These are phyloP conservation scores for Eragrostis tef DNA, from an alignment of 202 grass and related monocot genomes.

Conservation along the genomic window DNA sequence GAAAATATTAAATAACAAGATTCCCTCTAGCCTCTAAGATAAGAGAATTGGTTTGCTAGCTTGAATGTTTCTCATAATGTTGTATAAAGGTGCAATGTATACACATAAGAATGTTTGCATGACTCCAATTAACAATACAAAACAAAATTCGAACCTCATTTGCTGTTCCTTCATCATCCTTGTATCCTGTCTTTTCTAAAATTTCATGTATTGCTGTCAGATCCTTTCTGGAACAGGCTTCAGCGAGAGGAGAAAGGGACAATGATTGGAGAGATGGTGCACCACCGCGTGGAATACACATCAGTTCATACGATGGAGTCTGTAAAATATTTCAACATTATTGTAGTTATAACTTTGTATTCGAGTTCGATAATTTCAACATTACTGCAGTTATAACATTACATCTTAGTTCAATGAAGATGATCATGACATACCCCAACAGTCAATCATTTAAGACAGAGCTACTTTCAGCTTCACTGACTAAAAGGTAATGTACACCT, in stretches of 20 bases:
- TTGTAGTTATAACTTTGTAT: constrained; percentile 28
- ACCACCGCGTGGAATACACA: constrained; percentile 76
- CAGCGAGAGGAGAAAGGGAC: constrained; percentile 81
- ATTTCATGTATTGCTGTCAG: constrained; percentile 99
- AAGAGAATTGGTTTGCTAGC: constrained; percentile 12
- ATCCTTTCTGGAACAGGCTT: constrained; percentile 97
- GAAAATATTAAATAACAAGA: not conserved
- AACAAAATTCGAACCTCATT: constrained; percentile 76
- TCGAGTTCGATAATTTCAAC: constrained; percentile 23
- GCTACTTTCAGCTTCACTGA: not conserved
- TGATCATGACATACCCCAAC: not conserved
- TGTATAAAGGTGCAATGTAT: constrained; percentile 12
- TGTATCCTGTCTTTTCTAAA: constrained; percentile 87
- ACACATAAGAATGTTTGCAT: not conserved
- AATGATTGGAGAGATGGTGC: constrained; percentile 71
- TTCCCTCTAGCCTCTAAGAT: not conserved
- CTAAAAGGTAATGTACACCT: not conserved
- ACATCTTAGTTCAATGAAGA: constrained; percentile 7
- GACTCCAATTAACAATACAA: not conserved
- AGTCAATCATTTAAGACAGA: constrained; percentile 1
- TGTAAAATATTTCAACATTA: constrained; percentile 54
- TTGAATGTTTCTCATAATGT: constrained; percentile 28
- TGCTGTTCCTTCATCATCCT: constrained; percentile 94
- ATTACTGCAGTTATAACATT: constrained; percentile 7
- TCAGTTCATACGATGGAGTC: constrained; percentile 84